Percentiles rank a stretch among this genome's conserved stretches.
These are phyloP conservation scores for Meyerozyma guilliermondii DNA, from an alignment of 1,139 yeast species.

Conservation along the genomic window DNA sequence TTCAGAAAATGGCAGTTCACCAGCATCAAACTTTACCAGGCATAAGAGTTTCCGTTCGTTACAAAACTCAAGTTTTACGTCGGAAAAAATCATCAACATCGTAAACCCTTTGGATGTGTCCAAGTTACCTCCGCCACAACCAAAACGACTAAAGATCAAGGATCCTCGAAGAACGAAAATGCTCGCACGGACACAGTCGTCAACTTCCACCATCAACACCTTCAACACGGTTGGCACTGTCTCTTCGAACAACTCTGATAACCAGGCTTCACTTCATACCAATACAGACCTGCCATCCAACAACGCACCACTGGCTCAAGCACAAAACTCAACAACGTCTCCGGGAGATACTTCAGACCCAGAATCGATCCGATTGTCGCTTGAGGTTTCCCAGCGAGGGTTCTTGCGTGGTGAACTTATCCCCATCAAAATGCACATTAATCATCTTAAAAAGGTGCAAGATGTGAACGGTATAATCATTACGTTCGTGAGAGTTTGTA, in stretches of 20 bases:
- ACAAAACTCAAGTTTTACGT: slow-evolving; percentile 29
- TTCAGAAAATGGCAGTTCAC: slow-evolving; percentile 6
- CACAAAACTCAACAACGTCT: slow-evolving; percentile 1
- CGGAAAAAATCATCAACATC: slow-evolving; percentile 55
- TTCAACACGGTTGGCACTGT: slow-evolving; percentile 27
- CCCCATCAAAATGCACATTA: slow-evolving; percentile 61
- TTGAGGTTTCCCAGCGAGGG: slow-evolving; percentile 64
- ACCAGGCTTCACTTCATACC: slow-evolving; percentile 4
- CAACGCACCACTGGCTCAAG: slow-evolving; percentile 1
- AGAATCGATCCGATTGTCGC: slow-evolving; percentile 45
- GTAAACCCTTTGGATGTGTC: slow-evolving; percentile 74
- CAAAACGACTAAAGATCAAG: slow-evolving; percentile 59
- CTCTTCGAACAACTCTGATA: slow-evolving; percentile 34
- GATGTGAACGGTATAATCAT: slow-evolving; percentile 74
- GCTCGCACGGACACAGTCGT: slow-evolving; percentile 43
- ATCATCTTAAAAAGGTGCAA: slow-evolving; percentile 67
- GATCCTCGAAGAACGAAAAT: slow-evolving; percentile 29
- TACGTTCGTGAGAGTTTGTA: slow-evolving; percentile 75
- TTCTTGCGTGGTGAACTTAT: slow-evolving; percentile 73
- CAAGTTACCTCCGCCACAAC: slow-evolving; percentile 58
- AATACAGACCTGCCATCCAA: slow-evolving; percentile 3
- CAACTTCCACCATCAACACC: slow-evolving; percentile 45
- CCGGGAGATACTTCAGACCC: slow-evolving; percentile 9
- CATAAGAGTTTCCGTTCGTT: slow-evolving; percentile 18
- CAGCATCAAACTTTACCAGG: slow-evolving; percentile 13